These are phyloP conservation scores for Aspergillus amoenus DNA, from an alignment of 2,329 filamentous ascomycete species.

Conservation along the genomic window DNA sequence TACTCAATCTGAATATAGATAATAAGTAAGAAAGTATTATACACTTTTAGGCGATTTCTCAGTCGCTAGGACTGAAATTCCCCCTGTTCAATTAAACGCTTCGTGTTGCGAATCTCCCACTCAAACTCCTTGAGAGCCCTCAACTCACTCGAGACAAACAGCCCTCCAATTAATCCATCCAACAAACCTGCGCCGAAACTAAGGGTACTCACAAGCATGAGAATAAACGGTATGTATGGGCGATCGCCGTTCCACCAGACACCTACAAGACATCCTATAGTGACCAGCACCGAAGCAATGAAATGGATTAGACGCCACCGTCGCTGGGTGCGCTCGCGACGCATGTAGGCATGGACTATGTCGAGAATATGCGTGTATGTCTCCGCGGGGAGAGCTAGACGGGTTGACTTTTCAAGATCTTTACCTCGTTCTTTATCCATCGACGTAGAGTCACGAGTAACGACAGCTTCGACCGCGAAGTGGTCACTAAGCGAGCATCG, in stretches of 20 bases:
- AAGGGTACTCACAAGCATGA: slow-evolving; percentile 77
- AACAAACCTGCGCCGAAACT: slow-evolving; percentile 73
- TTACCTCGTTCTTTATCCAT: not conserved
- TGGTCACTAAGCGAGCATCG: slow-evolving; percentile 90
- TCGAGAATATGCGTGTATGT: slow-evolving; percentile 72
- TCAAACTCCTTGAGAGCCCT: slow-evolving; percentile 85
- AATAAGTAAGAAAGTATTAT: not conserved
- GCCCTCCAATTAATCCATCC: slow-evolving; percentile 79
- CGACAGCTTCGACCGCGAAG: slow-evolving; percentile 82
- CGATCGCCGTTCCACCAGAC: slow-evolving; percentile 73
- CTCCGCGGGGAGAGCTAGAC: slow-evolving; percentile 42
- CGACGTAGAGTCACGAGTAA: slow-evolving; percentile 48
- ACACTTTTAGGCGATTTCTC: not conserved
- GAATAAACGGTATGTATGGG: slow-evolving; percentile 74
- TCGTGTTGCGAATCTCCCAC: slow-evolving; percentile 79
- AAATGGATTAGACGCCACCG: slow-evolving; percentile 74
- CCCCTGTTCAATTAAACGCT: not conserved
- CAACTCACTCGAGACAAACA: slow-evolving; percentile 85
- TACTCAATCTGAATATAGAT: not conserved
- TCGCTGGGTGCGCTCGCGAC: slow-evolving; percentile 70
- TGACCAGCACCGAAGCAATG: slow-evolving; percentile 62
- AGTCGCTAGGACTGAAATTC: not conserved
- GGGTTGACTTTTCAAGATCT: slow-evolving; percentile 5
- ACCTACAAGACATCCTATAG: slow-evolving; percentile 72
- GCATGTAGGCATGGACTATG: slow-evolving; percentile 66